Evolutionary conservation across 805 yeast species (phyloP).

Genomic region (Torulaspora indica): DNA sequence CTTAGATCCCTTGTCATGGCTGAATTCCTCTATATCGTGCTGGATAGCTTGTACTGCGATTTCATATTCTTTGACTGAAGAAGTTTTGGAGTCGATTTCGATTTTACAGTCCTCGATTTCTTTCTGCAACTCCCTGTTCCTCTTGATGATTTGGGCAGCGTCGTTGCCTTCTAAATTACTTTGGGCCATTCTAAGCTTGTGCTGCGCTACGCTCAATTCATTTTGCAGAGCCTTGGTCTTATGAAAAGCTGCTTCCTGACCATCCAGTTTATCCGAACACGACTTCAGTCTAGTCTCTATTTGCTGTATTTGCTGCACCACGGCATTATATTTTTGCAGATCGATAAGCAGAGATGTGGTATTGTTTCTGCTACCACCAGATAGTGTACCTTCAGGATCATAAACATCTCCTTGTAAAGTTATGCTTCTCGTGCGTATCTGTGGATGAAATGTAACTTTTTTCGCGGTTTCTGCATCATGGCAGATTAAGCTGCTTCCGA

Average conservation of each 20-base stretch:
- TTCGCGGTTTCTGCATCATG: constrained; percentile 85
- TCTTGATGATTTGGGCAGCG: constrained; percentile 51
- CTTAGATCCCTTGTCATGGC: constrained; percentile 72
- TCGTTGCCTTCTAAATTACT: constrained; percentile 54
- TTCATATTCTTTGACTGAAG: constrained; percentile 33
- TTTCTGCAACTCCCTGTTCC: constrained; percentile 41
- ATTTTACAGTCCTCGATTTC: constrained; percentile 45
- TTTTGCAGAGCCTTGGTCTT: constrained; percentile 55
- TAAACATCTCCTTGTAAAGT: constrained; percentile 91
- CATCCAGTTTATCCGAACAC: constrained; percentile 40
- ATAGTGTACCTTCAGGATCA: constrained; percentile 92
- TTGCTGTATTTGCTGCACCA: constrained; percentile 38
- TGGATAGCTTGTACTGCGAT: constrained; percentile 52
- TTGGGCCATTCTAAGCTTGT: constrained; percentile 53
- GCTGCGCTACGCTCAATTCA: constrained; percentile 51
- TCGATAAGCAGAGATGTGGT: constrained; percentile 55
- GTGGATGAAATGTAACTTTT: constrained; percentile 79
- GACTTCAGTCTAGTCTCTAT: constrained; percentile 43
- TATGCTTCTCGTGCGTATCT: constrained; percentile 72
- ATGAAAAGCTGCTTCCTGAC: constrained; percentile 42
- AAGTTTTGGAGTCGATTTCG: constrained; percentile 38
- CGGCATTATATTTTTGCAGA: constrained; percentile 58
- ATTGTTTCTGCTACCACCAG: constrained; percentile 84
- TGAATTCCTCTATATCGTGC: constrained; percentile 77
- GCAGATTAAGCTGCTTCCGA: constrained; percentile 87